Evolutionary conservation across 1,139 yeast genomes (phyloP).

Genomic region (Hyphopichia khmerensis): DNA sequence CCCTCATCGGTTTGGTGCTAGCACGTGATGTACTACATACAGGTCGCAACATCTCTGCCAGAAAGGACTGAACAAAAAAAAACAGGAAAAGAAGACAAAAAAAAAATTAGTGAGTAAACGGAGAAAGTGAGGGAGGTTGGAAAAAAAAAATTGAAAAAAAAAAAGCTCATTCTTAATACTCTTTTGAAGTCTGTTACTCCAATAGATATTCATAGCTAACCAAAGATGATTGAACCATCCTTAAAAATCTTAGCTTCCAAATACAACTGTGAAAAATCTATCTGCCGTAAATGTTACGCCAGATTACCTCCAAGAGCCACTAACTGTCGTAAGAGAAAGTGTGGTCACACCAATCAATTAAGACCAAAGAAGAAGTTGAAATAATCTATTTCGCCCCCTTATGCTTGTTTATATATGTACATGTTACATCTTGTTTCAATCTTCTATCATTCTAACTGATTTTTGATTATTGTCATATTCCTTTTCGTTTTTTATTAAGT

Average conservation of each 20-base stretch:
- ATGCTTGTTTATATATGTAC: background rate
- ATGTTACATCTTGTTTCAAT: background rate
- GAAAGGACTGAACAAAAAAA: background rate
- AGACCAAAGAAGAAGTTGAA: conserved; percentile 99
- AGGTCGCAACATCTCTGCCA: no score
- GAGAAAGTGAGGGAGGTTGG: background rate
- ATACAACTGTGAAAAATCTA: conserved; percentile 99
- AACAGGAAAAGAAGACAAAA: background rate
- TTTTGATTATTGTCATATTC: background rate
- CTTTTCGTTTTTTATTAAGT: background rate
- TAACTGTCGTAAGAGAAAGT: conserved; percentile 99
- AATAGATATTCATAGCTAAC: conserved; percentile 7
- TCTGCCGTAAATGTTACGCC: conserved; percentile 99
- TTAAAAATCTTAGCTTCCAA: conserved; percentile 98
- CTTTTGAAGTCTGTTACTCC: background rate
- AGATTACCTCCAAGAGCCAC: conserved; percentile 99
- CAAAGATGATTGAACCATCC: conserved; percentile 93
- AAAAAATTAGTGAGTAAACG: background rate
- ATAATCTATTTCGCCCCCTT: conserved; percentile 48
- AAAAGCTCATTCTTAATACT: background rate
- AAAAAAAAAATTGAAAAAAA: conserved; percentile 1
- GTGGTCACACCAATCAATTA: conserved; percentile 99
- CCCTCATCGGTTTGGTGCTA: background rate
- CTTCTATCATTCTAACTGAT: background rate
- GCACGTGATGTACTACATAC: no score